These are phyloP conservation scores for Macadamia tetraphylla DNA, from an alignment of 164 flowering plant genomes.

Conservation along the genomic window DNA sequence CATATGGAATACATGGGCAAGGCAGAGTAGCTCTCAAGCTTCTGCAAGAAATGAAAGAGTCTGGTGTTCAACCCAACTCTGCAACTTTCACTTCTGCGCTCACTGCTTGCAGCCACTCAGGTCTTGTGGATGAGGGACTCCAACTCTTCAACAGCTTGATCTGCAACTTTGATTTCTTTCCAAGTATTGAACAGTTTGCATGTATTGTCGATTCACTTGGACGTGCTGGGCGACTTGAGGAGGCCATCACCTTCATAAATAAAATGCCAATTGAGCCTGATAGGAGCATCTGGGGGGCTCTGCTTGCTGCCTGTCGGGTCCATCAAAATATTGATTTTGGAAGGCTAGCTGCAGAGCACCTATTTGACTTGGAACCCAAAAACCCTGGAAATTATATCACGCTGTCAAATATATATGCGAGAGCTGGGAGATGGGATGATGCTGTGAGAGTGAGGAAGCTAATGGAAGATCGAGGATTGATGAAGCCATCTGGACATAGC, in stretches of 20 bases:
- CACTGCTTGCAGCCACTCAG: constrained; percentile 63
- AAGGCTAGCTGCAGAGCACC: constrained; percentile 41
- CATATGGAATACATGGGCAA: constrained; percentile 42
- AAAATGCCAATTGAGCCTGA: constrained; percentile 35
- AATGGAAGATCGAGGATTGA: constrained; percentile 44
- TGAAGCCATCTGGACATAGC: constrained; percentile 41
- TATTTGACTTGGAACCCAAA: constrained; percentile 48
- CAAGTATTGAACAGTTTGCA: constrained; percentile 42
- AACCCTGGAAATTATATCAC: constrained; percentile 51
- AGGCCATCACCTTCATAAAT: constrained; percentile 36
- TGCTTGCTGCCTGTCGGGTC: constrained; percentile 40
- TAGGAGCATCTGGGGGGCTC: constrained; percentile 46
- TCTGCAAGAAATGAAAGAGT: constrained; percentile 32
- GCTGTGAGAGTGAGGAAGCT: constrained; percentile 36
- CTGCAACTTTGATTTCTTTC: constrained; percentile 23
- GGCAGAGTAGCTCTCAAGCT: constrained; percentile 38
- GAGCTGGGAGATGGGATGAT: constrained; percentile 47
- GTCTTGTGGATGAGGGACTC: constrained; percentile 48
- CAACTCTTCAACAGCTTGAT: constrained; percentile 35
- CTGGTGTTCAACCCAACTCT: constrained; percentile 31
- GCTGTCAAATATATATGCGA: constrained; percentile 40
- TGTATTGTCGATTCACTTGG: constrained; percentile 54
- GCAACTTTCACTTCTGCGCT: constrained; percentile 45
- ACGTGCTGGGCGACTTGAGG: constrained; percentile 39
- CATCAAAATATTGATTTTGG: constrained; percentile 33